These are phyloP conservation scores for Spatholobus suberectus DNA, from an alignment of 306 rosid species.

Conservation along the genomic window DNA sequence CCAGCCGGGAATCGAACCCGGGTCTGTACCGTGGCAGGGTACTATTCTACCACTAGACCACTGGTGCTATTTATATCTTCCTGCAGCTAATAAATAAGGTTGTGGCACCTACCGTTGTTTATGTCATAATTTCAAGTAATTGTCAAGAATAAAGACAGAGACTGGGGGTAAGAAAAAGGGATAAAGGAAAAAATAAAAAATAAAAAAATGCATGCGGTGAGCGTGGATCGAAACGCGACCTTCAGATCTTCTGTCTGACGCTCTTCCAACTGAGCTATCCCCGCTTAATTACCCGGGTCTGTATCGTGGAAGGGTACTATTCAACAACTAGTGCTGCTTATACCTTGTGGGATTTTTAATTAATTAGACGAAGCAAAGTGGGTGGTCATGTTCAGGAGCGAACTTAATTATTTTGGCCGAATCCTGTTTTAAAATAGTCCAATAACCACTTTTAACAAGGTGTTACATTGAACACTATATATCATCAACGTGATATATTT, in stretches of 20 bases:
- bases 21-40: constrained; percentile 81
- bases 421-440: not conserved
- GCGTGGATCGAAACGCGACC: not conserved
- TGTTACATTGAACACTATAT: not conserved
- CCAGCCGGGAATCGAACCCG: constrained; percentile 94
- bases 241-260: not conserved
- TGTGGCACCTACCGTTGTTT: too few species aligned
- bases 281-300: constrained; percentile 48
- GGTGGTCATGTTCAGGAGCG: not conserved
- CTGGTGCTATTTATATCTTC: constrained; percentile 85
- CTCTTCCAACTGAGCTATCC: constrained; percentile 3
- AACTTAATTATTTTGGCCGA: not conserved
- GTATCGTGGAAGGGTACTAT: constrained; percentile 61
- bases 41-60: constrained; percentile 99
- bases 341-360: too few species aligned
- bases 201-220: not conserved
- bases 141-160: too few species aligned
- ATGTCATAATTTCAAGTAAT: too few species aligned
- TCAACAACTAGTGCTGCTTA: constrained; percentile 52
- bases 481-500: not conserved
- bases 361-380: not conserved
- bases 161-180: too few species aligned
- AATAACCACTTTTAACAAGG: not conserved
- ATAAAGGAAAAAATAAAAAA: not conserved
- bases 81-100: too few species aligned